Conservation (phyloP, 257 asterid species). For the Solanum bulbocastanum region DNA sequence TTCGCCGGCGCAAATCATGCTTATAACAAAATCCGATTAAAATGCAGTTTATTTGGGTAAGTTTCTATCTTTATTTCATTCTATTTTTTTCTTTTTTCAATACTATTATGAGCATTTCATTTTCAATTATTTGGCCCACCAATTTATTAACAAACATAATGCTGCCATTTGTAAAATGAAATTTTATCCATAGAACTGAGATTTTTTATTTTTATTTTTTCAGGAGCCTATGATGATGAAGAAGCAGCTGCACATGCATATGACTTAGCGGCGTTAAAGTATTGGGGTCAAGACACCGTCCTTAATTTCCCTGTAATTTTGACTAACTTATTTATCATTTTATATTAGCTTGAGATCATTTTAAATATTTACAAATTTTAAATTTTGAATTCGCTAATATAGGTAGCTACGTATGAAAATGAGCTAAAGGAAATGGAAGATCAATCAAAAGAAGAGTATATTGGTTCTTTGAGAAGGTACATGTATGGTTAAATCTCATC, state of each 20-base stretch:
- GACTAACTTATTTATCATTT: not conserved
- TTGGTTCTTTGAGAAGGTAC: conserved; percentile 87
- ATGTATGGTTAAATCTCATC: not conserved
- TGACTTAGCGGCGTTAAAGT: conserved; percentile 93
- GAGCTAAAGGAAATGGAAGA: conserved; percentile 83
- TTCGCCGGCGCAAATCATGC: conserved; percentile 30
- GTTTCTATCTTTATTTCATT: conserved; percentile 13
- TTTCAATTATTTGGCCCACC: not conserved
- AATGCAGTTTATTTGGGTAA: conserved; percentile 89
- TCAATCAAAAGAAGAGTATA: conserved; percentile 79
- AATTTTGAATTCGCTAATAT: not conserved
- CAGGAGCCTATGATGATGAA: conserved; percentile 94
- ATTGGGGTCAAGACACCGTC: conserved; percentile 87
- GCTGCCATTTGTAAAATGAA: not conserved
- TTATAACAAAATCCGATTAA: conserved; percentile 12
- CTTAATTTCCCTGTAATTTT: conserved; percentile 71
- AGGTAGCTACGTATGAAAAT: conserved; percentile 49
- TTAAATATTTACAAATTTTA: not conserved
- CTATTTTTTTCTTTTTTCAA: not conserved
- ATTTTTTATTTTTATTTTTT: not conserved
- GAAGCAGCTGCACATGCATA: conserved; percentile 98
- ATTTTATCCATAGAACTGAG: not conserved
- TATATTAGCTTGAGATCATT: not conserved
- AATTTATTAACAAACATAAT: not conserved
- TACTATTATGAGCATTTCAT: not conserved